These are phyloP conservation scores for Plantago coronopus DNA, from an alignment of 305 asterid genomes.

Conservation along the genomic window DNA sequence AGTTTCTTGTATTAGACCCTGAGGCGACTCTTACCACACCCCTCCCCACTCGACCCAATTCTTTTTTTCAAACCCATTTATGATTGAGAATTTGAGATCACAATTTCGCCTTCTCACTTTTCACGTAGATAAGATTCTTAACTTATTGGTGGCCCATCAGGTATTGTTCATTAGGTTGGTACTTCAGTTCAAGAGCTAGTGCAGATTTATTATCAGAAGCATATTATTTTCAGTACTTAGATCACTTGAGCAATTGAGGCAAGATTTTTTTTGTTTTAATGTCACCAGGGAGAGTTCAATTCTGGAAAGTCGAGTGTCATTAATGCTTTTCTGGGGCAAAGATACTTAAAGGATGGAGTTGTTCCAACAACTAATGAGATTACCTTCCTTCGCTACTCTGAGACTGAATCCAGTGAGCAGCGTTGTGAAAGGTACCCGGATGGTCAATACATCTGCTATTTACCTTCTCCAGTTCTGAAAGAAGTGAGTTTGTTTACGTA, in stretches of 20 bases:
- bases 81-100: slow-evolving; percentile 8
- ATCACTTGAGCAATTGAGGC: slow-evolving; percentile 20
- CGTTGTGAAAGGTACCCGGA: slow-evolving; percentile 89
- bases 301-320: slow-evolving; percentile 95
- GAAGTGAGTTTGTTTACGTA: slow-evolving; percentile 55
- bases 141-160: slow-evolving; percentile 15
- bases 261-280: slow-evolving; percentile 24
- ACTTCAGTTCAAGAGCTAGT: slow-evolving; percentile 22
- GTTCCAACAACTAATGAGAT: slow-evolving; percentile 95
- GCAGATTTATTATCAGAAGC: slow-evolving; percentile 19
- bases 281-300: slow-evolving; percentile 87
- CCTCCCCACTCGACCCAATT: too few species aligned
- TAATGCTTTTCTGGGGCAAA: slow-evolving; percentile 94
- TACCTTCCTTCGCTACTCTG: slow-evolving; percentile 79
- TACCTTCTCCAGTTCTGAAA: slow-evolving; percentile 83
- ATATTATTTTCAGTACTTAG: slow-evolving; percentile 13
- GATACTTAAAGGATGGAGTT: slow-evolving; percentile 82
- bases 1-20: too few species aligned
- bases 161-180: slow-evolving; percentile 6
- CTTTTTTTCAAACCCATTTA: background rate
- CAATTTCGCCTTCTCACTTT: background rate
- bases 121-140: slow-evolving; percentile 15
- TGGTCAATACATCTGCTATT: slow-evolving; percentile 89
- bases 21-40: too few species aligned
- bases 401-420: slow-evolving; percentile 47